Base-by-base conservation (phyloP, 2,329 filamentous ascomycete species). In the Pseudogymnoascus sp. region DNA sequence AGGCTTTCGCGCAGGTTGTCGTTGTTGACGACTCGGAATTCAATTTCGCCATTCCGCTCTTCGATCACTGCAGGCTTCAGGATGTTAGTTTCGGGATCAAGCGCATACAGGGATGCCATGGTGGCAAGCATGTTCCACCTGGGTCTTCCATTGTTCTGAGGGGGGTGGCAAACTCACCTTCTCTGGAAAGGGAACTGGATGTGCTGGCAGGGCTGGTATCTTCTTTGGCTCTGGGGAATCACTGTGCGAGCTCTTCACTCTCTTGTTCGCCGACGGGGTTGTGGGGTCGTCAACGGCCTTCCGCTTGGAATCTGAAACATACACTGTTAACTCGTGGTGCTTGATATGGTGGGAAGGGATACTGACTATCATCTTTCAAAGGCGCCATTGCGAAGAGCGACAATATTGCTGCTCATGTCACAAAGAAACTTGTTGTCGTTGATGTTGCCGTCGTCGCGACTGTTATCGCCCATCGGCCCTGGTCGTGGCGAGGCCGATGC, bases 1-100 rank as follows among this genome's bases (percentile, higher is more conserved):
- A 92, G 87, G 72, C 90, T 95, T 71, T 96, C 91, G 66, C 88
- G 84, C 39, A 87, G 82, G 69, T 89, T 89, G 72, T 99, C 94
- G 72, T 99, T 99, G 80, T 97, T 97, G 70, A 99, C 94, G 6
- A 97, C 94, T 58, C 92, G 87, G 74, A 97, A 97, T 74, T 97
- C 92, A 68, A 99, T 97, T 67, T 96, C 90, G 71, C 92, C 92
- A 71, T 87, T 89, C 69, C 92, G 88, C 76, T 99, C 94, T 77
- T 99, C 94, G 66, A 95, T 82, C 4, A 96, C 93, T 7, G 92
- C 93, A 5, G 91, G 89, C 86, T 90, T 60, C 33, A 8, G 37
- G 60, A 37, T 13, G 40, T 74, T 66, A 75, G 71, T 66, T 62
- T 67, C 62, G 61, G 61, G n/a, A 18, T 55, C n/a, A 18, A 9